phyloP scores from a whole-genome alignment of 2,329 filamentous ascomycete species.

The Phaeophleospora eucalypticola region DNA sequence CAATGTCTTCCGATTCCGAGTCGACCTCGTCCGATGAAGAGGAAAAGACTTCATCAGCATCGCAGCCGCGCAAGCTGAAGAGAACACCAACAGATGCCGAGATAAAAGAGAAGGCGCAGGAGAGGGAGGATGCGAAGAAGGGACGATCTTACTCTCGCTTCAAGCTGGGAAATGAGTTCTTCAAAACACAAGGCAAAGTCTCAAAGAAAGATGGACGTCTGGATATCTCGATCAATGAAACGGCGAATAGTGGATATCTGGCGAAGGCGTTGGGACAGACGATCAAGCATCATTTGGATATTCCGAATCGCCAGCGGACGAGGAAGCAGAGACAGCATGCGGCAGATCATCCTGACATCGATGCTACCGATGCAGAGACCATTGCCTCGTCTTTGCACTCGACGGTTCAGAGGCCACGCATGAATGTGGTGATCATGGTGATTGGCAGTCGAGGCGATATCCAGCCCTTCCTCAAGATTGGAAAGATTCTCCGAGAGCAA shows the following conservation, averaged over 20 bases:
- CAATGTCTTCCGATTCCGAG: conserved; percentile 26
- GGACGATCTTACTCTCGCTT: conserved; percentile 50
- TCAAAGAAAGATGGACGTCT: conserved; percentile 66
- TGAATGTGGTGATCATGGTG: conserved; percentile 81
- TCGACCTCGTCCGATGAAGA: conserved; percentile 31
- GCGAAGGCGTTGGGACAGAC: conserved; percentile 67
- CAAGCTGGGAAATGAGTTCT: conserved; percentile 60
- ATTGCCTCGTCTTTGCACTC: conserved; percentile 26
- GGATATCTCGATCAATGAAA: conserved; percentile 69
- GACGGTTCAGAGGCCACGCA: conserved; percentile 38
- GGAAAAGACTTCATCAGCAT: conserved; percentile 8
- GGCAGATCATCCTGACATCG: conserved; percentile 13
- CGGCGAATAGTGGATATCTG: conserved; percentile 64
- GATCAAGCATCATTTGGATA: conserved; percentile 52
- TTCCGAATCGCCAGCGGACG: conserved; percentile 25
- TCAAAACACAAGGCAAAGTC: conserved; percentile 60
- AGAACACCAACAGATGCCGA: conserved; percentile 6
- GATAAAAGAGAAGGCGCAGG: conserved; percentile 13
- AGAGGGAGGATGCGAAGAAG: conserved; percentile 13
- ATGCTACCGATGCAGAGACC: conserved; percentile 18
- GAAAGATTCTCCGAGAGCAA: conserved; percentile 65
- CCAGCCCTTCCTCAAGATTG: conserved; percentile 74
- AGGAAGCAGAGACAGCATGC: conserved; percentile 32
- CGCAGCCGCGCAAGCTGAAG: conserved; percentile 3
- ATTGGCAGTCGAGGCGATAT: conserved; percentile 77